Evolutionary conservation across 352 stramenopile genomes (phyloP).

Genomic region (Pythium grandisporangium): DNA sequence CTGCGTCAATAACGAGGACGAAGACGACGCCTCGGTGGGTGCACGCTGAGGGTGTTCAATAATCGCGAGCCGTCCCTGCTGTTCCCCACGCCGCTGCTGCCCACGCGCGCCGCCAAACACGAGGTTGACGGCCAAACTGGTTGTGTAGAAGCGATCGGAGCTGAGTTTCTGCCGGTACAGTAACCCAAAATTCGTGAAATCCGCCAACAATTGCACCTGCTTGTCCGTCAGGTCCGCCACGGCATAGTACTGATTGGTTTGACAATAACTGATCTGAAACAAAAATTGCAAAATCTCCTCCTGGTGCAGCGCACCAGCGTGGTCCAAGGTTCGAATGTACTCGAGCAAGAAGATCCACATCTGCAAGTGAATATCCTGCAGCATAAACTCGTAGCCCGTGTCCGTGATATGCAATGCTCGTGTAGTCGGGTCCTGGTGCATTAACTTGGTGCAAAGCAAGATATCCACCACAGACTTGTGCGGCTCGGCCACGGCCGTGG

Average conservation of each 20-base stretch:
- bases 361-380: constrained; percentile 88
- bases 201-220: constrained; percentile 63
- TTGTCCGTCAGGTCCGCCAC: constrained; percentile 66
- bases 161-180: constrained; percentile 54
- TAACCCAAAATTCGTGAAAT: constrained; percentile 85
- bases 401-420: constrained; percentile 79
- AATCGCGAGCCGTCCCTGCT: not conserved
- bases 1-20: not conserved
- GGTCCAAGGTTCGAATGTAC: constrained; percentile 82
- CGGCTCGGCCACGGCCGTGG: constrained; percentile 21
- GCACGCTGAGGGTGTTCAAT: not conserved
- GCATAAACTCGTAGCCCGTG: constrained; percentile 88
- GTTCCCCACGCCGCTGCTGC: constrained; percentile 29
- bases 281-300: constrained; percentile 87
- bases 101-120: constrained; percentile 78
- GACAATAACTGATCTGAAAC: constrained; percentile 86
- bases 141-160: constrained; percentile 82
- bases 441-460: constrained; percentile 54
- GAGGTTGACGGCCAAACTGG: constrained; percentile 83
- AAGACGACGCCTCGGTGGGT: not conserved
- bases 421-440: constrained; percentile 53
- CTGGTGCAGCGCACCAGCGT: constrained; percentile 55
- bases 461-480: constrained; percentile 39
- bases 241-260: constrained; percentile 81
- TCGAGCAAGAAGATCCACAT: constrained; percentile 90